Evolutionary conservation across 768 basidiomycete genomes (phyloP), one percentile per base, ranked within the genome.

Genomic region (Mycena metata): DNA sequence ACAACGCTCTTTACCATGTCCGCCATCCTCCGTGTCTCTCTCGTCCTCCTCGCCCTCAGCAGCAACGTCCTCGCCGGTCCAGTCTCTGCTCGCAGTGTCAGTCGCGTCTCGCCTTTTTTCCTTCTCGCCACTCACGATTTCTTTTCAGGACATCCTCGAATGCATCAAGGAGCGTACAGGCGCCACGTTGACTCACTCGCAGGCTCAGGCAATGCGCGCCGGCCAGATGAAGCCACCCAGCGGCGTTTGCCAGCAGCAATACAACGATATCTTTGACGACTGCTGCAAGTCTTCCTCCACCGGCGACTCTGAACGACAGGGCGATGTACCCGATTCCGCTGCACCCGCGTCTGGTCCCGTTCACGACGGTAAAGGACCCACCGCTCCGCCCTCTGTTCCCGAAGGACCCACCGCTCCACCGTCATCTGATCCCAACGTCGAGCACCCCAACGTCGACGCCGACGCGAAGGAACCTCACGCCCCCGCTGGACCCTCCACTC

Each of bases 41-140:
- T 68, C 5, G 36, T 72, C 41, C 61, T 74, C 47, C 55, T 76
- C 36, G 60, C 76, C 49, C 41, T 74, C 17, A 66, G 39, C n/a
- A 55, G 56, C 49, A 30, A 65, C 33, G 67, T 71, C 21, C 66
- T 67, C 41, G 77, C 75, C 16, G 70, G 74, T 9, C 77, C 78
- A 23, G 50, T 76, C 54, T 35, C 50, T 41, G 46, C n/a, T n/a
- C 61, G 56, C 33, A 21, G 2, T 30, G 61, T 59, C 16, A 50
- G 67, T 30, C 19, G 23, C 30, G 6, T 24, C 49, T 12, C 67
- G 56, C 49, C 61, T 3, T 36, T 9, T 10, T 30, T n/a, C 10
- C 5, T 24, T 24, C n/a, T 23, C 30, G 10, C 24, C 33, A 12
- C 67, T 69, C 41, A 69, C 42, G 13, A 3, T 36, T 19, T 26